Base-by-base conservation (phyloP, 768 basidiomycete species). In the Pulveroboletus sp. region DNA sequence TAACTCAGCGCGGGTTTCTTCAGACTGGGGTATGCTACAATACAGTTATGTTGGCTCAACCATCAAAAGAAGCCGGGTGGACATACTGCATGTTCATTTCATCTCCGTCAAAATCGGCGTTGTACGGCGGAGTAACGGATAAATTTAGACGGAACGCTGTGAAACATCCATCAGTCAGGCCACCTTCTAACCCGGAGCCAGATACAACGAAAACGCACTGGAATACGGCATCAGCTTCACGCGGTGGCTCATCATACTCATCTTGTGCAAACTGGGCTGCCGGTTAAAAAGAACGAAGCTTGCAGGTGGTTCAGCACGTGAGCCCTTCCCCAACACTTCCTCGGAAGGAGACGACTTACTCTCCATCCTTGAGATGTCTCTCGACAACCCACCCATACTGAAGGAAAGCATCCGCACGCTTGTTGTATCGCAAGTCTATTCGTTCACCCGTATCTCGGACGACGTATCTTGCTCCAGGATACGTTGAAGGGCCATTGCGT, bases 81-180 rank as follows among this genome's bases (percentile, higher is more conserved):
- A 85, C 90, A 42, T 80, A 95, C 93, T 98, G 96, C 88, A 98
- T 90, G 73, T 99, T 98, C 96, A 98, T 99, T 69, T 99, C 96
- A 63, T 98, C 96, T 58, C 96, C 96, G 63, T 98, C 96, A 71
- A 98, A 99, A 73, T 99, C 96, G 65, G 96, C 96, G 62, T 99
- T 98, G 72, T 99, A 98, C 1, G 96, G 96, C 31, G 95, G 92
- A 11, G 93, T 97, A 47, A 98, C 96, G 48, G 96, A 98, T 54
- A 98, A 84, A 68, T 98, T 98, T 56, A 98, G 71, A 49, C 96
- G 94, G 76, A 98, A 99, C 47, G 95, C 93, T 94, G 49, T 9
- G 23, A 20, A 47, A 11, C 24, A 22, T 16, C 27, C 26, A 71
- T 69, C 64, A 55, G 49, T 34, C 29, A 45, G 11, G 13, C 29